phyloP scores from a whole-genome alignment of 2,329 filamentous ascomycete genomes.

The Phialocephala subalpina region DNA sequence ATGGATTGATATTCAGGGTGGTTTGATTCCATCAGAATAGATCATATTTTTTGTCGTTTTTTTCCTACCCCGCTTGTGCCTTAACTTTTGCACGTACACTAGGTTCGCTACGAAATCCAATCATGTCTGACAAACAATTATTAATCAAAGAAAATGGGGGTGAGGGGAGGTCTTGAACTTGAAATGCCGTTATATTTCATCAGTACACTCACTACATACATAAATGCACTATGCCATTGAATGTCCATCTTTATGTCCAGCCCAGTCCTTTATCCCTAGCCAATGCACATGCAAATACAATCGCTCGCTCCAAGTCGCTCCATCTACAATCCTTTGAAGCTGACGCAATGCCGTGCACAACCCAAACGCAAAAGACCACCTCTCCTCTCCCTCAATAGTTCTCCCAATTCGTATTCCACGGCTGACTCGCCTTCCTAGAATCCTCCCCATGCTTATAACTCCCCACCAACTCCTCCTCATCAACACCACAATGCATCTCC shows the following conservation, averaged over 20 bases:
- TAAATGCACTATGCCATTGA: neutral
- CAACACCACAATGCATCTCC: slow-evolving; percentile 77
- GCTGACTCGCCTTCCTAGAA: slow-evolving; percentile 40
- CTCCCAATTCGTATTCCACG: slow-evolving; percentile 42
- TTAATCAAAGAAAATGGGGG: too few relatives aligned
- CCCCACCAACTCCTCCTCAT: slow-evolving; percentile 75
- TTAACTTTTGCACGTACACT: too few relatives aligned
- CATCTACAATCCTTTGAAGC: neutral
- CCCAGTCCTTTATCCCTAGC: neutral
- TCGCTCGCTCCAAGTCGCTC: neutral
- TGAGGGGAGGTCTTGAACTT: too few relatives aligned
- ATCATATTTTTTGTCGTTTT: slow-evolving; percentile 36
- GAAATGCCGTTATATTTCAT: neutral
- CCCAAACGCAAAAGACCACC: neutral
- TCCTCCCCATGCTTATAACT: slow-evolving; percentile 65
- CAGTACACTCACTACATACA: slow-evolving; percentile 5
- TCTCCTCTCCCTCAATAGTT: slow-evolving; percentile 33
- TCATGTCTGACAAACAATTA: too few relatives aligned
- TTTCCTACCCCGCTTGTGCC: slow-evolving; percentile 12
- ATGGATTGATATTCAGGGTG: slow-evolving; percentile 40
- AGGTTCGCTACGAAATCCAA: too few relatives aligned
- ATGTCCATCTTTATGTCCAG: neutral
- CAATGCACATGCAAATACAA: slow-evolving; percentile 2
- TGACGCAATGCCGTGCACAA: too few relatives aligned
- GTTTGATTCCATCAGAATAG: slow-evolving; percentile 34